Evolutionary conservation across 2,329 filamentous ascomycete genomes (phyloP).

Genomic region (Apiospora arundinis): DNA sequence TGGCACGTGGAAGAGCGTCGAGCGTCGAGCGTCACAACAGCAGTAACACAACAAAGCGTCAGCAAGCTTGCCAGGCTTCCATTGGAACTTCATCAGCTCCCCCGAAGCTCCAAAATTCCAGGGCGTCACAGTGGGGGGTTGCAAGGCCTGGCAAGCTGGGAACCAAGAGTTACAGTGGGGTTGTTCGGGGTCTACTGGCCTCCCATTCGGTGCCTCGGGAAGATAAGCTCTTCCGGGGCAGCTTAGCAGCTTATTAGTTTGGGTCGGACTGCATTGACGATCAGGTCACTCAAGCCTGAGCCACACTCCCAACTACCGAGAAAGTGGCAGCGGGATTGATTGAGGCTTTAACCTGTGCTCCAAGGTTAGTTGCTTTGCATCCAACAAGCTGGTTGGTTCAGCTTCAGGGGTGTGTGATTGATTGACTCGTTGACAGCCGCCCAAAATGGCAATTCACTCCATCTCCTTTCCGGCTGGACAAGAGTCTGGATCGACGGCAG

Average conservation of each 20-base stretch:
- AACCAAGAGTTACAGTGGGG: background rate
- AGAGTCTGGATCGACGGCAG: constrained; percentile 1
- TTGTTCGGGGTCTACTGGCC: background rate
- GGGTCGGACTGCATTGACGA: background rate
- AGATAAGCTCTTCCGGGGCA: constrained; percentile 5
- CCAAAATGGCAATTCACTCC: constrained; percentile 27
- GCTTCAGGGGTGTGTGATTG: background rate
- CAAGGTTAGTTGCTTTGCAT: no score
- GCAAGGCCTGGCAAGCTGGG: background rate
- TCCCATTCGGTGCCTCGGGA: background rate
- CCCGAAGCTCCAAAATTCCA: constrained; percentile 4
- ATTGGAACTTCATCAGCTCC: background rate
- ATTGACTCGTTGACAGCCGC: background rate
- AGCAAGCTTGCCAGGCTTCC: background rate
- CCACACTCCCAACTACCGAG: background rate
- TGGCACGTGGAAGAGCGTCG: constrained; percentile 3
- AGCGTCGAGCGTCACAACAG: no score
- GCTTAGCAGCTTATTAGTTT: background rate
- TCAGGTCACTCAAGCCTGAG: background rate
- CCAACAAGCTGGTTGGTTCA: background rate
- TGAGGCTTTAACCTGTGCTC: background rate
- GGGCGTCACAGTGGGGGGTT: constrained; percentile 6
- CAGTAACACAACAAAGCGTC: background rate
- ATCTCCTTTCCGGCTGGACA: constrained; percentile 23
- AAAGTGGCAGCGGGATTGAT: background rate